Evolutionary conservation across 2,329 filamentous ascomycete species (phyloP).

Genomic region (Aureobasidium leucospermi): DNA sequence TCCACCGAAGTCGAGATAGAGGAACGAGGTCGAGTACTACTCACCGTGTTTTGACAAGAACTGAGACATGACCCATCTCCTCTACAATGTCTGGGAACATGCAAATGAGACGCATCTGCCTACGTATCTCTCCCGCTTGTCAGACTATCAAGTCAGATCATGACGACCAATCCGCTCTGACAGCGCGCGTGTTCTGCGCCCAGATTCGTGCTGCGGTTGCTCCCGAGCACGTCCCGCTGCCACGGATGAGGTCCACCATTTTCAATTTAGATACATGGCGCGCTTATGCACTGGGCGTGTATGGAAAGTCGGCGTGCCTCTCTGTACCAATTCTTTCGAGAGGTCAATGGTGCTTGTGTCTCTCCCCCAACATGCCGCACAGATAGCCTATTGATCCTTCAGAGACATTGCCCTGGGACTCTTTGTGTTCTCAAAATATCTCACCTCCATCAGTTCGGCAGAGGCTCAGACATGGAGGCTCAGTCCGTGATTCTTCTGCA

Average conservation of each 20-base stretch:
- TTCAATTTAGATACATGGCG: conserved; percentile 11
- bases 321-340: not conserved
- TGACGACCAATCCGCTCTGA: conserved; percentile 10
- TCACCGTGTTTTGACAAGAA: not conserved
- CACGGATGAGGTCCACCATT: conserved; percentile 3
- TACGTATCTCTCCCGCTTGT: not conserved
- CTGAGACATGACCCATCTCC: not conserved
- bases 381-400: conserved; percentile 10
- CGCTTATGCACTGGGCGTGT: conserved; percentile 12
- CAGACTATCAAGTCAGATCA: conserved; percentile 11
- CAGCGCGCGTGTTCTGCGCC: conserved; percentile 6
- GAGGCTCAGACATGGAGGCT: conserved; percentile 14
- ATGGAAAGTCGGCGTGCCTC: conserved; percentile 10
- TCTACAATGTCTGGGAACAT: not conserved
- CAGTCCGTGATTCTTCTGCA: not conserved
- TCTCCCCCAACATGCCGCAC: conserved; percentile 4
- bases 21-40: not conserved
- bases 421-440: conserved; percentile 13
- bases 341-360: conserved; percentile 9
- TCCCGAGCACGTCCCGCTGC: conserved; percentile 6
- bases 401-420: conserved; percentile 6
- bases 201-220: conserved; percentile 9
- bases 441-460: conserved; percentile 8
- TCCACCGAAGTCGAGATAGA: not conserved
- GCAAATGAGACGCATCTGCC: conserved; percentile 2